Base-by-base conservation (phyloP, 2,329 filamentous ascomycete species). In the Pyrenophora teres region DNA sequence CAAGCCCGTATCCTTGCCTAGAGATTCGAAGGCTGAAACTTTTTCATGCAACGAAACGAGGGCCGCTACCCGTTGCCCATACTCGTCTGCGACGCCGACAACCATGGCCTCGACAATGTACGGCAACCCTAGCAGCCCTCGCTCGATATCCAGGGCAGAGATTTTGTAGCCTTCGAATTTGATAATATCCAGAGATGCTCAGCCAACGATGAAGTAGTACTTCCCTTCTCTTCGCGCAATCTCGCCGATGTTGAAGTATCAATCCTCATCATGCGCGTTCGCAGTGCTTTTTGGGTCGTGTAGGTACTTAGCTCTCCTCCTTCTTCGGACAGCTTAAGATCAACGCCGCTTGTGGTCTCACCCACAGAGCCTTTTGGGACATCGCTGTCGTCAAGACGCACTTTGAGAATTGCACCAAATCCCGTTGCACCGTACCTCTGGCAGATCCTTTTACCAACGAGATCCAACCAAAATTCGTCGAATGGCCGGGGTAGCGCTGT, bases 91-190 rank as follows among this genome's bases (percentile, higher is more conserved):
- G n/a, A 83, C 72, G 1, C 81, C 80, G 3, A 83, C 78, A 1
- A 83, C 78, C 58, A 80, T 80, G 4, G 78, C 80, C 64, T 83
- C 81, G 40, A 77, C 71, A 30, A 83, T 73, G 27, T 77, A 76
- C 1, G 77, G 72, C 45, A 83, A 59, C 0, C 74, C 73, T 19
- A 83, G 70, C 57, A 82, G 75, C 54, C 82, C 80, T 15, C 80
- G 73, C 63, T 83, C 81, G 25, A 83, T 79, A 42, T 83, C 81
- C 9, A 83, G 66, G 0, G 81, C 80, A 0, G 78, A 81, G 31
- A 83, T 78, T 65, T 83, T 83, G 58, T 82, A 83, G 0, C 81
- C 81, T 13, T 81, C 80, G 0, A 77, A 79, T 56, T 83, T 83
- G 63, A 84, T 81, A 27, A 83, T 74, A 55, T 83, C 80, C 6